These are phyloP conservation scores for Serendipita sp. DNA, from an alignment of 768 basidiomycete species.

Conservation along the genomic window DNA sequence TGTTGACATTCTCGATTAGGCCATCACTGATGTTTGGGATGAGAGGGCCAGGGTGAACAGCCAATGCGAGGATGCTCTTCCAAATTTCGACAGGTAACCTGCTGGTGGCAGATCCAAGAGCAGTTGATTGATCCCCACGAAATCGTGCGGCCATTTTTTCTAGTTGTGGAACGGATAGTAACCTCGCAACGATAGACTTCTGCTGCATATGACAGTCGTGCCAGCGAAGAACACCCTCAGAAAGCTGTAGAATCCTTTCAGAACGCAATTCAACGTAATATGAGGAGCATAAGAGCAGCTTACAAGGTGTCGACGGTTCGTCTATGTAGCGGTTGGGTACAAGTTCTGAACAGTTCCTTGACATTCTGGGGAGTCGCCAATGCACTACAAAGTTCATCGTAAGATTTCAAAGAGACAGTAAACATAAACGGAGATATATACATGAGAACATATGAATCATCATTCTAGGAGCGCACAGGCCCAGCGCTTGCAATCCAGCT, in stretches of 20 bases:
- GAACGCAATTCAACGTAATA: too few relatives aligned
- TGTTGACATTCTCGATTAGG: not conserved
- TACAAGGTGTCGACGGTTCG: too few relatives aligned
- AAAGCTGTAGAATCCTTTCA: too few relatives aligned
- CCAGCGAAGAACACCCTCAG: too few relatives aligned
- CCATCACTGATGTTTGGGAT: not conserved
- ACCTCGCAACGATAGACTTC: too few relatives aligned
- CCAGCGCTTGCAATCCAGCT: slow-evolving; percentile 59
- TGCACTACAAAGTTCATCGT: not conserved
- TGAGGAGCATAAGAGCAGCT: too few relatives aligned
- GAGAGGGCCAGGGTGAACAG: not conserved
- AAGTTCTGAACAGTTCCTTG: too few relatives aligned
- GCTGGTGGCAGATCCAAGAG: too few relatives aligned
- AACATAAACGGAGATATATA: not conserved
- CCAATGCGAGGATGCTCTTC: not conserved
- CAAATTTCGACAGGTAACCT: not conserved
- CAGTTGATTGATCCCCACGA: too few relatives aligned
- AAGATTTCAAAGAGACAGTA: not conserved
- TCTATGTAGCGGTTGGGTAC: too few relatives aligned
- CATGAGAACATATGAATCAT: not conserved
- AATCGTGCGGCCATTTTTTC: not conserved
- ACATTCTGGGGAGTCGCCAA: too few relatives aligned
- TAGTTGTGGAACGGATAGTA: not conserved
- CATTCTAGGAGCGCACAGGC: slow-evolving; percentile 14
- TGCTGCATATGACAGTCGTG: too few relatives aligned